A percentile compares a stretch with the other conserved stretches of the same genome.
Evolutionary conservation across 2,329 filamentous ascomycete genomes (phyloP).

Genomic region (Epichloe brachyelytri): DNA sequence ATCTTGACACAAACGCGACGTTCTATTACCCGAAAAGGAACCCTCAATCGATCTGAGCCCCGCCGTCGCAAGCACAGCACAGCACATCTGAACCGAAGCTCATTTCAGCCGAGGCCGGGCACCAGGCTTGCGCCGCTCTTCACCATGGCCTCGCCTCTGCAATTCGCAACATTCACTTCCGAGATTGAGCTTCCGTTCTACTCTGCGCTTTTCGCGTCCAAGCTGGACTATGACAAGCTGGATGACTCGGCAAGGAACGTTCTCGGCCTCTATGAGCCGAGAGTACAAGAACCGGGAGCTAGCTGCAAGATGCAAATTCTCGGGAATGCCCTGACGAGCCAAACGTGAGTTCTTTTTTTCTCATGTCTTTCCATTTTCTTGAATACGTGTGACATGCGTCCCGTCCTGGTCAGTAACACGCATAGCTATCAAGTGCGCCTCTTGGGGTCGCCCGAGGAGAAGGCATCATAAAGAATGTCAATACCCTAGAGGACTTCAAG

Average conservation of each 20-base stretch:
- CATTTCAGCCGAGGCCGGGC: neutral
- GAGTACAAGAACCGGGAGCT: slow-evolving; percentile 56
- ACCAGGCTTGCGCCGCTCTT: neutral
- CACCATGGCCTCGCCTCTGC: slow-evolving; percentile 39
- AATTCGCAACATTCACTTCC: slow-evolving; percentile 81
- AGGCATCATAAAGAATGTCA: slow-evolving; percentile 90
- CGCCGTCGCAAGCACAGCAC: neutral
- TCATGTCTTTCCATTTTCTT: neutral
- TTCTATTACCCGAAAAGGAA: neutral
- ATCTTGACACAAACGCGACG: neutral
- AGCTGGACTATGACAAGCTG: slow-evolving; percentile 94
- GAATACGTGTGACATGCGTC: neutral
- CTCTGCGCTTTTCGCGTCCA: slow-evolving; percentile 76
- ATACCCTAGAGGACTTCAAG: slow-evolving; percentile 88
- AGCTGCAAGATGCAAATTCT: slow-evolving; percentile 86
- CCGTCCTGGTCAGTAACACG: neutral
- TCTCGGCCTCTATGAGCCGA: slow-evolving; percentile 80
- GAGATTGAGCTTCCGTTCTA: slow-evolving; percentile 96
- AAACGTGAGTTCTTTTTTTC: slow-evolving; percentile 48
- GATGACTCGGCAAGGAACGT: slow-evolving; percentile 83
- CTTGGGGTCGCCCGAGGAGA: slow-evolving; percentile 67
- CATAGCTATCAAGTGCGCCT: slow-evolving; percentile 40
- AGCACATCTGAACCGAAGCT: neutral
- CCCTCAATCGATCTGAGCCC: neutral
- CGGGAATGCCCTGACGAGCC: slow-evolving; percentile 70